Conservation (phyloP, 768 basidiomycete genomes). For the Mycena epipterygia region DNA sequence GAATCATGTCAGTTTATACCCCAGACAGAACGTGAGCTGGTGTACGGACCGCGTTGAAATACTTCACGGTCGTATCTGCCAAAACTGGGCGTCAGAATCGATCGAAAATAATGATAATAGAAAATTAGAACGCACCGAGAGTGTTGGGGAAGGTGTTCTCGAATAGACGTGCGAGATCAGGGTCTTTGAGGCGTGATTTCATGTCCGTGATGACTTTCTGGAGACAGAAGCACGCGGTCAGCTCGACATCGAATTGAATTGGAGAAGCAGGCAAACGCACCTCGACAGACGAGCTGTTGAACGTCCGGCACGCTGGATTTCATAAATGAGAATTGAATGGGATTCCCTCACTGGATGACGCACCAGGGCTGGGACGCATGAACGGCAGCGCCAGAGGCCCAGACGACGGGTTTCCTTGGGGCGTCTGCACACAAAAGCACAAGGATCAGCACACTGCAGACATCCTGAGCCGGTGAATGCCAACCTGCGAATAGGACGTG, state of each 20-base stretch:
- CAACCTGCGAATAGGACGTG: conserved; percentile 42
- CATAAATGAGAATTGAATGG: not conserved
- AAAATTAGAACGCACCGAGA: conserved; percentile 61
- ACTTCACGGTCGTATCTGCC: conserved; percentile 84
- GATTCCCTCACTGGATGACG: not conserved
- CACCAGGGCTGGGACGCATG: conserved; percentile 68
- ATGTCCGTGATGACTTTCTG: conserved; percentile 84
- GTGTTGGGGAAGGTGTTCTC: conserved; percentile 90
- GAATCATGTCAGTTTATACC: not conserved
- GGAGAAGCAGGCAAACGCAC: conserved; percentile 48
- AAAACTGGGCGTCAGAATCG: not conserved
- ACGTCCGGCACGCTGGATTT: conserved; percentile 76
- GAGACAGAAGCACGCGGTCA: not conserved
- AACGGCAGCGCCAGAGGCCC: conserved; percentile 76
- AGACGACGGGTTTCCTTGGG: conserved; percentile 71
- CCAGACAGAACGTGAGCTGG: not conserved
- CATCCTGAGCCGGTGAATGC: not conserved
- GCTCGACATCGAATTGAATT: not conserved
- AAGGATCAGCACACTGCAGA: not conserved
- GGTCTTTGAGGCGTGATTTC: conserved; percentile 79
- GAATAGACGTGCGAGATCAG: conserved; percentile 82
- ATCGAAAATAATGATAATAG: not conserved
- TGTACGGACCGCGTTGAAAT: conserved; percentile 69
- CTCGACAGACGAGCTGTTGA: conserved; percentile 82
- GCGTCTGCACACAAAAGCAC: conserved; percentile 52